A percentile compares a stretch with the other conserved stretches of the same genome.
Conservation (phyloP, 495 filamentous ascomycete genomes). For the Chaetomium tenue region DNA sequence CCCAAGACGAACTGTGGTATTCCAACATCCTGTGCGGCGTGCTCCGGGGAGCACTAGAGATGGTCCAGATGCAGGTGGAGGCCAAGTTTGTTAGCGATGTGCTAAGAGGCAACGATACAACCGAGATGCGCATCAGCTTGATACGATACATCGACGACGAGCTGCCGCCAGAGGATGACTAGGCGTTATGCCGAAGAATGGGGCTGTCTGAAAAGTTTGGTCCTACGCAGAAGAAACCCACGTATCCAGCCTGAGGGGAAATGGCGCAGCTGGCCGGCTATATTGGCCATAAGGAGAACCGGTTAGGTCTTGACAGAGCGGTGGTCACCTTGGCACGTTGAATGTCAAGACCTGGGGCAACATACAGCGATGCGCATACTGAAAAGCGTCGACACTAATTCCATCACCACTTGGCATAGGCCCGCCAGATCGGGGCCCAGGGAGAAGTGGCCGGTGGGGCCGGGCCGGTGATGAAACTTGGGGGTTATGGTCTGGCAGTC, state of each 20-base stretch:
- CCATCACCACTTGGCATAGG: not conserved
- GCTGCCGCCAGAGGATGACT: constrained; percentile 94
- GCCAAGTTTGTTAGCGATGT: constrained; percentile 96
- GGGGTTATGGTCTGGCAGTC: not conserved
- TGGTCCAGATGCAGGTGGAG: constrained; percentile 99
- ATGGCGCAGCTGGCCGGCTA: not conserved
- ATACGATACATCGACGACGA: constrained; percentile 97
- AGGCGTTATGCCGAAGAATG: not conserved
- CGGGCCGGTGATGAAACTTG: not conserved
- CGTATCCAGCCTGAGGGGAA: not conserved
- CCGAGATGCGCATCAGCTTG: constrained; percentile 92
- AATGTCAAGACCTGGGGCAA: too few relatives aligned
- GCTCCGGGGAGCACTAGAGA: constrained; percentile 85
- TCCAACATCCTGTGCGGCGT: constrained; percentile 96
- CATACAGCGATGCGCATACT: not conserved
- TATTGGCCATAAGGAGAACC: not conserved
- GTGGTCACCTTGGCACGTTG: not conserved
- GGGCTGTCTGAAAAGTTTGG: not conserved
- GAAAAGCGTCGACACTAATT: not conserved
- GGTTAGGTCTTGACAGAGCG: not conserved
- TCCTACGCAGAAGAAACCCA: not conserved
- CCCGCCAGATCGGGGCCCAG: not conserved
- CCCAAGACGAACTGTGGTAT: constrained; percentile 97
- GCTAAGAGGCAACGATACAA: constrained; percentile 88
- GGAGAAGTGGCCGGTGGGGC: not conserved